Evolutionary conservation across 768 basidiomycete genomes (phyloP).

Genomic region (Kwoniella shandongensis): DNA sequence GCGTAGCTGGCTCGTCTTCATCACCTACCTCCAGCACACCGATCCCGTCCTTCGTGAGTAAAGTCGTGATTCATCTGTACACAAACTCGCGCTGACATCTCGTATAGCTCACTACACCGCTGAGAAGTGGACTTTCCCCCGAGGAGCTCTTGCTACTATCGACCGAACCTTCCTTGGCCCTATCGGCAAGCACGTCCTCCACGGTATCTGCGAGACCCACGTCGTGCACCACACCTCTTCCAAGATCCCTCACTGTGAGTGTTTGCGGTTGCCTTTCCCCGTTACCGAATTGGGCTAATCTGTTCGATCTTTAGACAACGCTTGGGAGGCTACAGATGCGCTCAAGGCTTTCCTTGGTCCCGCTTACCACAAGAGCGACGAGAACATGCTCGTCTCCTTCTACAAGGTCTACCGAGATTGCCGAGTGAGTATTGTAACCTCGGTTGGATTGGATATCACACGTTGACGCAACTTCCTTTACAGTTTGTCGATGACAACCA

Average conservation of each 20-base stretch:
- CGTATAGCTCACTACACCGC: conserved; percentile 75
- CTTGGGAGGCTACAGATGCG: conserved; percentile 85
- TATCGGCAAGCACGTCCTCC: conserved; percentile 79
- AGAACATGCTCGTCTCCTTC: conserved; percentile 60
- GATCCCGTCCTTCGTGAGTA: conserved; percentile 72
- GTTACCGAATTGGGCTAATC: too few species aligned
- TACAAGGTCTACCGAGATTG: conserved; percentile 72
- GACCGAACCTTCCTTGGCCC: conserved; percentile 82
- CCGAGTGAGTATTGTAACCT: too few species aligned
- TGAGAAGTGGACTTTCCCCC: conserved; percentile 84
- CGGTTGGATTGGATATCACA: conserved; percentile 1
- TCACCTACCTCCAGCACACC: conserved; percentile 98
- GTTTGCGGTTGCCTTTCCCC: conserved; percentile 8
- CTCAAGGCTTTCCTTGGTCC: conserved; percentile 73
- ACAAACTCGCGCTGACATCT: background rate
- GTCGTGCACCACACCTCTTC: conserved; percentile 86
- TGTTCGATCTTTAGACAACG: conserved; percentile 59
- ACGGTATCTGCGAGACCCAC: conserved; percentile 93
- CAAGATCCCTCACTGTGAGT: conserved; percentile 98
- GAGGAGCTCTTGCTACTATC: conserved; percentile 87
- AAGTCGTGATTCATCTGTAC: background rate
- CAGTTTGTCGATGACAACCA: conserved; percentile 97
- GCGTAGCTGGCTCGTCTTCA: conserved; percentile 93
- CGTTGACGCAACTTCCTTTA: conserved; percentile 48
- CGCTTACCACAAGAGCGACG: conserved; percentile 53